These are phyloP conservation scores for Catunica adiposa DNA, from an alignment of 2,329 filamentous ascomycete species.

Conservation along the genomic window DNA sequence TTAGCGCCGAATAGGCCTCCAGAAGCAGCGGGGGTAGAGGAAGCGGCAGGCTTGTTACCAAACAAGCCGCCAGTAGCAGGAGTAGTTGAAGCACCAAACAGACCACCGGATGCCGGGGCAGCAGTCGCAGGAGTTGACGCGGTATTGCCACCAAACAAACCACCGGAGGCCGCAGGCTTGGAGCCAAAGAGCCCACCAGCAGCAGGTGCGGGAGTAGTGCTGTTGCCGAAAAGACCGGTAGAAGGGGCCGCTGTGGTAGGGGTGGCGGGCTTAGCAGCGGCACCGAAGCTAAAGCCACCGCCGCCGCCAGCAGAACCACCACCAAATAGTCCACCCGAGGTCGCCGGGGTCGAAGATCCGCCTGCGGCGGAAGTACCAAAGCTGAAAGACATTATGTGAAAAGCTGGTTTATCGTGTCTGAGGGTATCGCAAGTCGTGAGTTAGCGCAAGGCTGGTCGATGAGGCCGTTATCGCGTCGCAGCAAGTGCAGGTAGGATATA, in stretches of 20 bases:
- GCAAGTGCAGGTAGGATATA: neutral
- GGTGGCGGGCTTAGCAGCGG: slow-evolving; percentile 6
- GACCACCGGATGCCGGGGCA: slow-evolving; percentile 21
- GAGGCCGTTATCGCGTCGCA: neutral
- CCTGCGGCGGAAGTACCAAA: slow-evolving; percentile 23
- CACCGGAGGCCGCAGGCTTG: slow-evolving; percentile 16
- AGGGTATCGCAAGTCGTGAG: neutral
- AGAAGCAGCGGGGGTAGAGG: slow-evolving; percentile 28
- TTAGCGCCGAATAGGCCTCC: too few species aligned
- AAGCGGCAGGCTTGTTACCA: slow-evolving; percentile 18
- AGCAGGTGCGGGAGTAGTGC: slow-evolving; percentile 17
- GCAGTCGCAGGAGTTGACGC: slow-evolving; percentile 14
- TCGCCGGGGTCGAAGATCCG: slow-evolving; percentile 23
- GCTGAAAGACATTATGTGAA: slow-evolving; percentile 25
- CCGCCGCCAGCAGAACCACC: slow-evolving; percentile 6
- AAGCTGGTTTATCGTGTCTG: neutral
- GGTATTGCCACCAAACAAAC: slow-evolving; percentile 24
- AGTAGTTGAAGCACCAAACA: slow-evolving; percentile 26
- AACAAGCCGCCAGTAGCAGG: slow-evolving; percentile 34
- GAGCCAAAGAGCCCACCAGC: slow-evolving; percentile 24
- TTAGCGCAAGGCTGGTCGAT: slow-evolving; percentile 10
- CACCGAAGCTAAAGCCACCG: slow-evolving; percentile 17
- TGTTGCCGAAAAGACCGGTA: slow-evolving; percentile 16
- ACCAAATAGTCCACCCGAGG: slow-evolving; percentile 27
- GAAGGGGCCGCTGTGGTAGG: slow-evolving; percentile 1